Base-by-base conservation (phyloP, 139 green algal genomes). In the Chlorella sp. region DNA sequence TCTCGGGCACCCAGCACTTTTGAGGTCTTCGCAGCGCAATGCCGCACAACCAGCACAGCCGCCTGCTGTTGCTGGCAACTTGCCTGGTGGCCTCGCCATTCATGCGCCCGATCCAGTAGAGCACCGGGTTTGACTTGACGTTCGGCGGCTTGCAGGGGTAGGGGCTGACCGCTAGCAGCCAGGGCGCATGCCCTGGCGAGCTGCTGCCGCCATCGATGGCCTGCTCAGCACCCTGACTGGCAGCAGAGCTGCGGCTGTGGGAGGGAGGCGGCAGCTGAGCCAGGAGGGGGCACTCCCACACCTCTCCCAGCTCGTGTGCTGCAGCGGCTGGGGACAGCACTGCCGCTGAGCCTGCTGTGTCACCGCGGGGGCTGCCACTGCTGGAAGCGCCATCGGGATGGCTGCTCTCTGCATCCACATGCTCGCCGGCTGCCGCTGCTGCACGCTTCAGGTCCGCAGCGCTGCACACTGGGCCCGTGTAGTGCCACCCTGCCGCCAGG, bases 51-150 rank as follows among this genome's bases (percentile, higher is more conserved):
- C 26, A 16, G 72, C 2, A 46, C 1, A 44, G 36, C 28, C 9
- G n/a, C n/a, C n/a, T n/a, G n/a, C n/a, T n/a, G n/a, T n/a, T n/a
- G n/a, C n/a, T n/a, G n/a, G 32, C 14, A 1, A 3, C 44, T 60
- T 73, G 67, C 46, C 69, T 74, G 46, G 60, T 86, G 22, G 36
- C 67, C 36, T 36, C 36, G 3, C 38, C 67, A 51, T 78, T 43
- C 64, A 88, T 5, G 62, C 43, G 72, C 26, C 85, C 88, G 73
- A 84, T 89, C 90, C 87, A 95, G 80, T 91, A 93, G 40, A 94
- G 79, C 72, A 95, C 88, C 13, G 93, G 89, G 87, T 96, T 92
- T 73, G 84, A 86, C 64, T 92, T 89, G 16, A 88, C 79, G 85
- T 94, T 82, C 26, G 92, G 87, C 8, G 87, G 89, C 36, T 94